Conservation (phyloP, 2,329 filamentous ascomycete genomes). For the Colletotrichum endophyticum region DNA sequence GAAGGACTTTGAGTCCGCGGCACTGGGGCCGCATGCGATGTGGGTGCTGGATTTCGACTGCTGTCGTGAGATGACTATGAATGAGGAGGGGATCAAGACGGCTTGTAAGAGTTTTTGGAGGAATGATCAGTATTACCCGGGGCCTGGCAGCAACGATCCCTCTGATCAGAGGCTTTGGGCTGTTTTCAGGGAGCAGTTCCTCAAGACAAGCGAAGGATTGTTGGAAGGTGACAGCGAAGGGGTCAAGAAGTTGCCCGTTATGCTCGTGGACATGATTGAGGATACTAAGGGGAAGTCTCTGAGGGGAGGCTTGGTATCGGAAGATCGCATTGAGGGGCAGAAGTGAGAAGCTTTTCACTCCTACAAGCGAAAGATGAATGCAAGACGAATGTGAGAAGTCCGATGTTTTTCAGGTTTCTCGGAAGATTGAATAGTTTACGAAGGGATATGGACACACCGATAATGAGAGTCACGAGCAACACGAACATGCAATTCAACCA, state of each 20-base stretch:
- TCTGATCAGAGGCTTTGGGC: neutral
- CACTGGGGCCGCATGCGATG: neutral
- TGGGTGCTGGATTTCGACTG: neutral
- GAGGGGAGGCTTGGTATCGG: neutral
- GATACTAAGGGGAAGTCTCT: neutral
- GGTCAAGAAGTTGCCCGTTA: neutral
- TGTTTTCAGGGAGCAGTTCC: neutral
- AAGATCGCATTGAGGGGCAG: neutral
- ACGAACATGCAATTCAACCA: accelerated
- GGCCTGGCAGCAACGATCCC: neutral
- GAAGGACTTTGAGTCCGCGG: neutral
- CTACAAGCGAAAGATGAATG: neutral
- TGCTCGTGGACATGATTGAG: neutral
- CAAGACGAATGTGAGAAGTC: neutral
- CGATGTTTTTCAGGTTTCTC: neutral
- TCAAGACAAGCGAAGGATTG: neutral
- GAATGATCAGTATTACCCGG: neutral
- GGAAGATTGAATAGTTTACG: neutral
- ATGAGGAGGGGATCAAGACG: neutral
- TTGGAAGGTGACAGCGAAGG: neutral
- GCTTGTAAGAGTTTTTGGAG: neutral
- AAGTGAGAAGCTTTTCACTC: neutral
- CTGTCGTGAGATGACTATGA: neutral
- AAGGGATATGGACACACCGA: neutral
- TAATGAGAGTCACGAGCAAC: neutral